phyloP scores from a whole-genome alignment of 495 filamentous ascomycete species.

The Cryomyces minteri region DNA sequence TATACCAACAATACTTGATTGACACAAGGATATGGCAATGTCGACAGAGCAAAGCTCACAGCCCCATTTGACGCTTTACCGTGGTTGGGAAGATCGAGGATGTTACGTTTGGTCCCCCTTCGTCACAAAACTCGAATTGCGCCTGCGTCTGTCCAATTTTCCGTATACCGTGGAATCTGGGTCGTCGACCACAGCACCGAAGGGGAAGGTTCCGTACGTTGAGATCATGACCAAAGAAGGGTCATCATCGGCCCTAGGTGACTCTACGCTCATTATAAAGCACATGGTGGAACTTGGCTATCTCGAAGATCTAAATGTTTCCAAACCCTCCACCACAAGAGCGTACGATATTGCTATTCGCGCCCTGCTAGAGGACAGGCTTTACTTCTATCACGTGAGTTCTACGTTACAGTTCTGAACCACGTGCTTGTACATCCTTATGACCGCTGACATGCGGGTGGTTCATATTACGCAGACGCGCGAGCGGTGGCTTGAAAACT shows the following conservation, averaged over 20 bases:
- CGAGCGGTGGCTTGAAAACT: conserved; percentile 41
- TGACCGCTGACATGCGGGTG: too few species aligned
- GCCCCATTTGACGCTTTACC: conserved; percentile 28
- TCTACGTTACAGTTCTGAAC: background rate
- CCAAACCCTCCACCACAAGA: conserved; percentile 18
- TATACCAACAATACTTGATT: too few species aligned
- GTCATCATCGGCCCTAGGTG: conserved; percentile 11
- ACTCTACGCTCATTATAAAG: conserved; percentile 36
- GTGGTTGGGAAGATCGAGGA: conserved; percentile 25
- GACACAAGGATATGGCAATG: too few species aligned
- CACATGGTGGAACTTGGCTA: conserved; percentile 22
- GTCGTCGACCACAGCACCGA: conserved; percentile 25
- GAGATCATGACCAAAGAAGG: conserved; percentile 6
- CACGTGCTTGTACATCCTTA: too few species aligned
- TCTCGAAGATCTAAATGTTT: conserved; percentile 28
- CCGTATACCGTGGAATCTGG: conserved; percentile 28
- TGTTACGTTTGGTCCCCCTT: conserved; percentile 44
- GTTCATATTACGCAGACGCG: too few species aligned
- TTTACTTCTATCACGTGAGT: conserved; percentile 35
- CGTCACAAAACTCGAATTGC: conserved; percentile 44
- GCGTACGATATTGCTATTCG: conserved; percentile 31
- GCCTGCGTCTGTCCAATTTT: conserved; percentile 34
- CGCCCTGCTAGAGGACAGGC: conserved; percentile 40
- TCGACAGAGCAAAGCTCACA: background rate
- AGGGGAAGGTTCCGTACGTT: conserved; percentile 43